Conservation (phyloP, 2,329 filamentous ascomycete genomes). For the Colletotrichum sidae region DNA sequence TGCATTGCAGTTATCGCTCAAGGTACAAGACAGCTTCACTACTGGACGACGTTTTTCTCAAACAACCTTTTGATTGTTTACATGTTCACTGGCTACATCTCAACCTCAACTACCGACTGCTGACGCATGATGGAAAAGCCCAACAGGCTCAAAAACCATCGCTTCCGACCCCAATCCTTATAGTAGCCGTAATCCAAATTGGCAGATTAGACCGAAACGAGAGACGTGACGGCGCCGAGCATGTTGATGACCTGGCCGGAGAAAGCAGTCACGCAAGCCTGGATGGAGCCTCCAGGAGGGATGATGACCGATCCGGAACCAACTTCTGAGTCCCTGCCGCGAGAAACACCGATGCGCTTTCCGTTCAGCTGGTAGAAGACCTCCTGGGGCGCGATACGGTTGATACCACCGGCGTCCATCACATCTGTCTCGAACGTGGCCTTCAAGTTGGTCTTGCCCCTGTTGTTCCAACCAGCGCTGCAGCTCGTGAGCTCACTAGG, state of each 20-base stretch:
- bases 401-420: constrained; percentile 10
- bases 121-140: too few species aligned
- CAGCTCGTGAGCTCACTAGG: constrained; percentile 7
- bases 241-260: constrained; percentile 8
- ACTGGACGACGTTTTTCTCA: too few species aligned
- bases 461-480: constrained; percentile 23
- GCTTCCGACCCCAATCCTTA: too few species aligned
- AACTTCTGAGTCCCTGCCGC: constrained; percentile 2
- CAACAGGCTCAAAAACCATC: too few species aligned
- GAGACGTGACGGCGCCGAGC: constrained; percentile 9
- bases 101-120: too few species aligned
- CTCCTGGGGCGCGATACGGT: constrained; percentile 7
- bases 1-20: too few species aligned
- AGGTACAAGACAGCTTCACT: too few species aligned
- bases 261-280: constrained; percentile 11
- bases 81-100: too few species aligned
- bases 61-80: too few species aligned
- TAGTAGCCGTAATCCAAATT: too few species aligned
- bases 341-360: constrained; percentile 14
- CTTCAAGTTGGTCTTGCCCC: constrained; percentile 12
- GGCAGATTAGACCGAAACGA: background rate
- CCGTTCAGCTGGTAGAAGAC: constrained; percentile 15
- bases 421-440: constrained; percentile 12
- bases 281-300: constrained; percentile 10
- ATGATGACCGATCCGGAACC: constrained; percentile 13